These are phyloP conservation scores for Diaporthe longicolla DNA, from an alignment of 2,329 filamentous ascomycete species.

Conservation along the genomic window DNA sequence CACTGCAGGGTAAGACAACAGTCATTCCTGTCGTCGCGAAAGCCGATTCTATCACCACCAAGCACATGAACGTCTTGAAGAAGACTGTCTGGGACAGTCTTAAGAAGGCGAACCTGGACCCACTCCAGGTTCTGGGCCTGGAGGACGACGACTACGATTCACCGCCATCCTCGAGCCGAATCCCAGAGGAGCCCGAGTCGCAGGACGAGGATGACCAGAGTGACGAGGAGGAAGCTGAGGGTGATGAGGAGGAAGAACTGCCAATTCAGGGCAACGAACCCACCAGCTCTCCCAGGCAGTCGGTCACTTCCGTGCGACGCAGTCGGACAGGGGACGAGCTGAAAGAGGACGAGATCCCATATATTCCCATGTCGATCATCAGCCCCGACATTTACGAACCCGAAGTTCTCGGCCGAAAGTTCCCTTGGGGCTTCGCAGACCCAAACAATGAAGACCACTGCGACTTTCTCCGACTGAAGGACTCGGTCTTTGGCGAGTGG, in stretches of 20 bases:
- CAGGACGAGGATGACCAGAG: slow-evolving; percentile 59
- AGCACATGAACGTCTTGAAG: slow-evolving; percentile 94
- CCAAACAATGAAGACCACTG: slow-evolving; percentile 93
- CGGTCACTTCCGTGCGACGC: slow-evolving; percentile 60
- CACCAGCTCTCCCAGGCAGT: slow-evolving; percentile 61
- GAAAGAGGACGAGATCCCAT: slow-evolving; percentile 71
- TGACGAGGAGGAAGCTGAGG: slow-evolving; percentile 51
- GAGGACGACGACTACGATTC: slow-evolving; percentile 80
- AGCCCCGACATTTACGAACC: slow-evolving; percentile 93
- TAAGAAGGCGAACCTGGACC: slow-evolving; percentile 88
- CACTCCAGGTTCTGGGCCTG: slow-evolving; percentile 86
- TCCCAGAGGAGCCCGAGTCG: slow-evolving; percentile 63
- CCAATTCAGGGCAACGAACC: slow-evolving; percentile 50
- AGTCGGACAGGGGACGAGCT: slow-evolving; percentile 60
- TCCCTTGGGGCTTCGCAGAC: slow-evolving; percentile 97
- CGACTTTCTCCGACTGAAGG: slow-evolving; percentile 91
- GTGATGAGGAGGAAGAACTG: slow-evolving; percentile 52
- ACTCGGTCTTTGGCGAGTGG: slow-evolving; percentile 95
- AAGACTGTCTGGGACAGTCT: slow-evolving; percentile 90
- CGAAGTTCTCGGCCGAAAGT: slow-evolving; percentile 83
- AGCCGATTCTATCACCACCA: slow-evolving; percentile 94
- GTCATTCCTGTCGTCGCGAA: slow-evolving; percentile 97
- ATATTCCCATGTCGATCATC: slow-evolving; percentile 91
- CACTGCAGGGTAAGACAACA: slow-evolving; percentile 92
- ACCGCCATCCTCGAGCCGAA: slow-evolving; percentile 62